Evolutionary conservation across 495 filamentous ascomycete genomes (phyloP).

Genomic region (Tuber indicum): DNA sequence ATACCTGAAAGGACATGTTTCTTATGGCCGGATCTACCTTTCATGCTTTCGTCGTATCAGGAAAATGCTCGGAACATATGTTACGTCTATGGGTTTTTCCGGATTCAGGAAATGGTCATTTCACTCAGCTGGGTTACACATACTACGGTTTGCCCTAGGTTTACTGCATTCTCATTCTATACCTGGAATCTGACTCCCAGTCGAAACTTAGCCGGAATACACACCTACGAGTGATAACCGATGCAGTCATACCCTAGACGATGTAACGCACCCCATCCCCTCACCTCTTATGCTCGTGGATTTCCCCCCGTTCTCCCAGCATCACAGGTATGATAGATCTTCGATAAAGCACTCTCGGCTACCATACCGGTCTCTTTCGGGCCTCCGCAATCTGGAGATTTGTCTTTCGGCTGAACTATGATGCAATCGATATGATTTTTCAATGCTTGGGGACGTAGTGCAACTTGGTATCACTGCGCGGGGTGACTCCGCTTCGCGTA

Average conservation of each 20-base stretch:
- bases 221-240: not conserved
- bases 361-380: not conserved
- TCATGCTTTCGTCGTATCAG: not conserved
- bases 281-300: not conserved
- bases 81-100: not conserved
- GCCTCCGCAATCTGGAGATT: not conserved
- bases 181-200: not conserved
- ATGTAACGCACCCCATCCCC: not conserved
- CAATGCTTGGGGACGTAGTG: not conserved
- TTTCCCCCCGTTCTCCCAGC: not conserved
- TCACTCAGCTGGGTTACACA: not conserved
- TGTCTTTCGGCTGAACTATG: not conserved
- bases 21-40: not conserved
- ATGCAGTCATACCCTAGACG: not conserved
- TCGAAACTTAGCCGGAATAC: not conserved
- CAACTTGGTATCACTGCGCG: not conserved
- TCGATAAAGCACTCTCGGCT: not conserved
- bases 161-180: not conserved
- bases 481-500: not conserved
- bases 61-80: not conserved
- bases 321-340: not conserved
- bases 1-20: not conserved
- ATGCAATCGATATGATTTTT: not conserved
- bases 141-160: not conserved
- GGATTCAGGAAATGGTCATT: not conserved